phyloP scores from a whole-genome alignment of 2,329 filamentous ascomycete species.

The Calonectria crousiana region DNA sequence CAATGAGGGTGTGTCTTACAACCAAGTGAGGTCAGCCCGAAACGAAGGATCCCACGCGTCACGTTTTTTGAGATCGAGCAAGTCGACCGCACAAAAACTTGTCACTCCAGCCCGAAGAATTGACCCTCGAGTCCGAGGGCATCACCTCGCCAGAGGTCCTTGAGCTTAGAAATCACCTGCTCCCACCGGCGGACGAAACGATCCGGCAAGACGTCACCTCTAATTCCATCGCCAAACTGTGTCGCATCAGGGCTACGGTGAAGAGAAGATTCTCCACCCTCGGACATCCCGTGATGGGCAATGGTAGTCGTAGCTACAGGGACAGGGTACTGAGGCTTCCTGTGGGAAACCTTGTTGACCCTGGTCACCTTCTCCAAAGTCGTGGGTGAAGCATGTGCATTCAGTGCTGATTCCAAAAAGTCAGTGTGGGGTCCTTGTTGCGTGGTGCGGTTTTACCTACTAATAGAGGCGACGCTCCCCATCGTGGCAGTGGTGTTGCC shows the following conservation, averaged over 20 bases:
- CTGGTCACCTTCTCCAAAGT: slow-evolving; percentile 40
- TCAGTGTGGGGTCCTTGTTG: slow-evolving; percentile 2
- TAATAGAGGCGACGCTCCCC: slow-evolving; percentile 22
- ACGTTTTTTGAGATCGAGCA: neutral
- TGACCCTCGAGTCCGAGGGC: neutral
- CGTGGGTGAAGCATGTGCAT: slow-evolving; percentile 25
- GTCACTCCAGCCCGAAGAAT: neutral
- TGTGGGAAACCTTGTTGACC: slow-evolving; percentile 6
- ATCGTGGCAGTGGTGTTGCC: slow-evolving; percentile 11
- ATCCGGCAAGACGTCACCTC: slow-evolving; percentile 18
- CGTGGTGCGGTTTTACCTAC: slow-evolving; percentile 24
- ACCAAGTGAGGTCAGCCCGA: neutral
- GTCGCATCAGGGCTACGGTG: slow-evolving; percentile 51
- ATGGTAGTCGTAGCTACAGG: slow-evolving; percentile 31
- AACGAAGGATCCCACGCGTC: neutral
- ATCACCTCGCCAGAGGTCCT: slow-evolving; percentile 10
- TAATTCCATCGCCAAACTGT: slow-evolving; percentile 39
- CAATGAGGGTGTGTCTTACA: neutral
- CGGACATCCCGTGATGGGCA: slow-evolving; percentile 39
- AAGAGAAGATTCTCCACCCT: slow-evolving; percentile 50
- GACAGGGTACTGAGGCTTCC: slow-evolving; percentile 28
- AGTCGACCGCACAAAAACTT: neutral
- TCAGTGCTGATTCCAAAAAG: slow-evolving; percentile 7
- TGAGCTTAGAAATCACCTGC: slow-evolving; percentile 7
- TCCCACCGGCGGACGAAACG: slow-evolving; percentile 32